Evolutionary conservation across 2,329 filamentous ascomycete species (phyloP).

Genomic region (Diaporthe ampelina): DNA sequence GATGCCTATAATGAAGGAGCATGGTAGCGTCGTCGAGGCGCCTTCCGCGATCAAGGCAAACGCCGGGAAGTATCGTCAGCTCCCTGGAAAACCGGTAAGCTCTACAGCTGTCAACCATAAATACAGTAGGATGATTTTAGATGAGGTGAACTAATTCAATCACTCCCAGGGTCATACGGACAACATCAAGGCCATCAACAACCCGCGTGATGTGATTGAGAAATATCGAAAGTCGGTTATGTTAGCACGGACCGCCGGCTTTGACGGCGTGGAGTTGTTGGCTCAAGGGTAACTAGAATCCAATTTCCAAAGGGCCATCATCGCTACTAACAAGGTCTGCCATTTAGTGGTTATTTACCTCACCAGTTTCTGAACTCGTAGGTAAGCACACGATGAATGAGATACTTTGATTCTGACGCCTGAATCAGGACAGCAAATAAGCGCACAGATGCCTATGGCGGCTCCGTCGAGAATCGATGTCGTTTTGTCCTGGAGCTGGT

Average conservation of each 20-base stretch:
- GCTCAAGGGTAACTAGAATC: conserved; percentile 31
- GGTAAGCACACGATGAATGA: background rate
- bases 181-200: conserved; percentile 26
- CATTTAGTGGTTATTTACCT: conserved; percentile 27
- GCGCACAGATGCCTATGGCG: conserved; percentile 63
- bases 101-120: background rate
- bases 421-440: conserved; percentile 56
- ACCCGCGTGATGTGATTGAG: conserved; percentile 37
- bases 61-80: conserved; percentile 29
- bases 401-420: too few species aligned
- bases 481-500: conserved; percentile 63
- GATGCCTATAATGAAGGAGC: conserved; percentile 25
- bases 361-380: conserved; percentile 37
- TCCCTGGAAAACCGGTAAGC: background rate
- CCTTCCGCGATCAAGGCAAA: conserved; percentile 11
- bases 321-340: background rate
- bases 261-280: conserved; percentile 60
- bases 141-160: background rate
- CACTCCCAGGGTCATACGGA: background rate
- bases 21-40: background rate
- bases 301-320: too few species aligned
- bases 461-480: conserved; percentile 63
- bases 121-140: background rate
- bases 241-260: conserved; percentile 54
- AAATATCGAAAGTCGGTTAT: conserved; percentile 42